These are phyloP conservation scores for Aureobasidium sp. DNA, from an alignment of 2,329 filamentous ascomycete species.

Conservation along the genomic window DNA sequence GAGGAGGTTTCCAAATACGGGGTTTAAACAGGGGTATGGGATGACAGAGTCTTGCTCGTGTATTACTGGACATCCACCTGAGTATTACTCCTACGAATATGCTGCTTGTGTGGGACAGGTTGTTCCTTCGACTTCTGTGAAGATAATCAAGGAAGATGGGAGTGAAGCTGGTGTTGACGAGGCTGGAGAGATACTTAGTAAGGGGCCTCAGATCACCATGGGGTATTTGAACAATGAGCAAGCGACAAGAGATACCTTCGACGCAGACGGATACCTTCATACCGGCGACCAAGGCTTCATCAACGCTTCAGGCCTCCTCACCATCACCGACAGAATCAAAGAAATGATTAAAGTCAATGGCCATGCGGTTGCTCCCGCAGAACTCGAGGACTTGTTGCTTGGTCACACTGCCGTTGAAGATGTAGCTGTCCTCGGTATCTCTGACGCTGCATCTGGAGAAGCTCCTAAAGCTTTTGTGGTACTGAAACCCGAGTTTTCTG, in stretches of 20 bases:
- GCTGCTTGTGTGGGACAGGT: conserved; percentile 49
- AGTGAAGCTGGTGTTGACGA: conserved; percentile 45
- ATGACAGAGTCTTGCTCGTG: conserved; percentile 60
- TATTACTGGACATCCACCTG: conserved; percentile 53
- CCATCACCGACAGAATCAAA: conserved; percentile 55
- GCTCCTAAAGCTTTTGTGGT: conserved; percentile 51
- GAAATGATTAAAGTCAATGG: conserved; percentile 63
- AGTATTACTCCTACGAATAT: conserved; percentile 49
- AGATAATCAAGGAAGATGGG: conserved; percentile 50
- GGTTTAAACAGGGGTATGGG: conserved; percentile 59
- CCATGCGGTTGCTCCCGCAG: conserved; percentile 53
- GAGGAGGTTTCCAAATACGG: conserved; percentile 49
- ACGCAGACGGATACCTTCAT: conserved; percentile 44
- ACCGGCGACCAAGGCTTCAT: conserved; percentile 52
- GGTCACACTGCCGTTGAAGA: conserved; percentile 50
- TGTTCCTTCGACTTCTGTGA: conserved; percentile 51
- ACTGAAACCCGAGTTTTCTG: conserved; percentile 25
- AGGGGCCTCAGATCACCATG: conserved; percentile 31
- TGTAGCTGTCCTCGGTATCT: conserved; percentile 46
- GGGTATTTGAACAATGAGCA: conserved; percentile 26
- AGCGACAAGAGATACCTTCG: conserved; percentile 35
- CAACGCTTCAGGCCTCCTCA: conserved; percentile 47
- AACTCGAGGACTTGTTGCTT: conserved; percentile 55
- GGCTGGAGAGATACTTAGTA: conserved; percentile 38
- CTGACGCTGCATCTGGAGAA: conserved; percentile 49